Evolutionary conservation across 2,329 filamentous ascomycete species (phyloP).

Genomic region (Byssoonygena ceratinophila): DNA sequence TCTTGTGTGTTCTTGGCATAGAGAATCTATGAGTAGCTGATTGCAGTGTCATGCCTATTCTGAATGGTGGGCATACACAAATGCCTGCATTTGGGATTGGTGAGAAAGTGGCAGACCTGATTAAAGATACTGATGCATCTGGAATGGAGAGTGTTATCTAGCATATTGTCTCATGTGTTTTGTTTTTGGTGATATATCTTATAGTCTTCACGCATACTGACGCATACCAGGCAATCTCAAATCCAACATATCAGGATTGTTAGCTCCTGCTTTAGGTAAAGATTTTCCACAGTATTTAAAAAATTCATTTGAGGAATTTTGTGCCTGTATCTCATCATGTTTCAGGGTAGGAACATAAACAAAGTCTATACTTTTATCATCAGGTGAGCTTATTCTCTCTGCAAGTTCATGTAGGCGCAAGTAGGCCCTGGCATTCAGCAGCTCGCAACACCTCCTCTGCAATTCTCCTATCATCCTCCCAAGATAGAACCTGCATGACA

Average conservation of each 20-base stretch:
- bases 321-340: no score
- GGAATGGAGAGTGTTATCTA: no score
- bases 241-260: no score
- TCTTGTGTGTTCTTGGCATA: slow-evolving; percentile 41
- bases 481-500: slow-evolving; percentile 13
- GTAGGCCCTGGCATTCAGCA: background rate
- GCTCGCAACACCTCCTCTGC: background rate
- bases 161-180: no score
- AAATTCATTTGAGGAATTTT: background rate
- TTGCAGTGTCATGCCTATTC: slow-evolving; percentile 45
- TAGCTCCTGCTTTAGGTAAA: no score
- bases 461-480: slow-evolving; percentile 9
- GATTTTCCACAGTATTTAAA: background rate
- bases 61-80: slow-evolving; percentile 43
- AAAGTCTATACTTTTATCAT: no score
- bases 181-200: no score
- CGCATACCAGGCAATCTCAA: no score
- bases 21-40: slow-evolving; percentile 52
- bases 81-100: slow-evolving; percentile 44
- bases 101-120: slow-evolving; percentile 51
- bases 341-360: no score
- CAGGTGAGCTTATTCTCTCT: no score
- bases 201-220: no score
- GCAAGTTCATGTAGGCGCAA: background rate
- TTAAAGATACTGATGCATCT: slow-evolving; percentile 23